Conservation (phyloP, 805 yeast species). For the Pichia membranifaciens region DNA sequence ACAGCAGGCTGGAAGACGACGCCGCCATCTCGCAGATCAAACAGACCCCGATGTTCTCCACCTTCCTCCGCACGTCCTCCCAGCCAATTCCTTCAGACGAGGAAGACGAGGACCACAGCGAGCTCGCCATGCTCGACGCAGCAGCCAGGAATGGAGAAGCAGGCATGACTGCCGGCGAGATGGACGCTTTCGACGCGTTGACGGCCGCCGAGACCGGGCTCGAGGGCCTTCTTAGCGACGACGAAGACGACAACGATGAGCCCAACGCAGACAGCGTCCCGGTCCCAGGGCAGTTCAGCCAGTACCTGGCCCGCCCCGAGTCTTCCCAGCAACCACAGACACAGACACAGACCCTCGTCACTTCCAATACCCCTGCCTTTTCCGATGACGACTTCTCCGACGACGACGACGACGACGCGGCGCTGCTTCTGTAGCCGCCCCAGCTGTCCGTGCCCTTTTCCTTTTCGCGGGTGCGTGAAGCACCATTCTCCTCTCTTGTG, state of each 20-base stretch:
- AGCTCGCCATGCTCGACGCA: too few relatives aligned
- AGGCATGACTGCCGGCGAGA: background rate
- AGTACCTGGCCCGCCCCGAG: background rate
- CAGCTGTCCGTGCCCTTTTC: too few relatives aligned
- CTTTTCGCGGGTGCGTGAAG: too few relatives aligned
- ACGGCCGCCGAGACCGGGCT: background rate
- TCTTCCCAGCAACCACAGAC: background rate
- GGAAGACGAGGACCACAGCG: background rate
- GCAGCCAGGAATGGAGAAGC: too few relatives aligned
- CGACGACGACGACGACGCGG: conserved; percentile 10
- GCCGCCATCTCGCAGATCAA: conserved; percentile 5
- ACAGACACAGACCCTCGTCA: too few relatives aligned
- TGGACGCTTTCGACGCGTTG: conserved; percentile 7
- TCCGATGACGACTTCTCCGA: conserved; percentile 15
- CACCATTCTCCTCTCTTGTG: too few relatives aligned
- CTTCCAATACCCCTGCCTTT: background rate
- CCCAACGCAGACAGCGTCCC: background rate
- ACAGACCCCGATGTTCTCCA: conserved; percentile 12
- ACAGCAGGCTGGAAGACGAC: too few relatives aligned
- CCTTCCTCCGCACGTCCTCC: conserved; percentile 13
- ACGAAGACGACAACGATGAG: background rate
- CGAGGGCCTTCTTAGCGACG: conserved; percentile 2
- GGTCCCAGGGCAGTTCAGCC: background rate
- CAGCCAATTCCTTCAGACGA: conserved; percentile 8
- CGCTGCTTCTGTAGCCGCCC: background rate